Conservation (phyloP, 345 rosid species). For the Orychophragmus violaceus region DNA sequence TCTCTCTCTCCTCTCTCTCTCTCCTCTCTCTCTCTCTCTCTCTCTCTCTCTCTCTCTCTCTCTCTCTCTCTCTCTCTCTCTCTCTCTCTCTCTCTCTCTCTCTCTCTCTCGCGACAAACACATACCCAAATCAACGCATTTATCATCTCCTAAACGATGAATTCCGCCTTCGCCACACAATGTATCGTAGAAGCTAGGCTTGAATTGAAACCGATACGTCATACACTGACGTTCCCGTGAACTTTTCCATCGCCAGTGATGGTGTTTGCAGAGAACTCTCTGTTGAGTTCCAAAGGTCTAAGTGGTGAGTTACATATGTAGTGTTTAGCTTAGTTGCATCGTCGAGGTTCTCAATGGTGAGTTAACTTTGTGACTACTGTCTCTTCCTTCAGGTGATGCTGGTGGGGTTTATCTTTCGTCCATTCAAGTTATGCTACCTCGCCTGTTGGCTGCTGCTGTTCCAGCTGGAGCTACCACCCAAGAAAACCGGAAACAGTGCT, state of each 20-base stretch:
- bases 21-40: too few relatives aligned
- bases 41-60: too few relatives aligned
- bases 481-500: slow-evolving; percentile 84
- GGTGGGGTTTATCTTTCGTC: slow-evolving; percentile 65
- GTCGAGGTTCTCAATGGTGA: background rate
- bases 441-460: slow-evolving; percentile 71
- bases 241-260: slow-evolving; percentile 56
- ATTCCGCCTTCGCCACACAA: slow-evolving; percentile 83
- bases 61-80: too few relatives aligned
- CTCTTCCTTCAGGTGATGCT: slow-evolving; percentile 52
- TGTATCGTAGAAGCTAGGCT: slow-evolving; percentile 89
- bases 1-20: too few relatives aligned
- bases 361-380: background rate
- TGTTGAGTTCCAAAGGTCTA: slow-evolving; percentile 68
- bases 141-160: slow-evolving; percentile 46
- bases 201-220: too few relatives aligned
- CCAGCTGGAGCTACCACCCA: slow-evolving; percentile 74
- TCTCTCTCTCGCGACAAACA: too few relatives aligned
- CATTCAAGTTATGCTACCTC: slow-evolving; percentile 65
- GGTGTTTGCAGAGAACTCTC: slow-evolving; percentile 76
- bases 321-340: background rate
- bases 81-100: too few relatives aligned
- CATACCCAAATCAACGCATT: slow-evolving; percentile 64
- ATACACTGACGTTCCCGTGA: slow-evolving; percentile 65
- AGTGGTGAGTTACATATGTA: slow-evolving; percentile 44